Evolutionary conservation across 164 flowering plant genomes (phyloP).

Genomic region (Warburgia ugandensis): DNA sequence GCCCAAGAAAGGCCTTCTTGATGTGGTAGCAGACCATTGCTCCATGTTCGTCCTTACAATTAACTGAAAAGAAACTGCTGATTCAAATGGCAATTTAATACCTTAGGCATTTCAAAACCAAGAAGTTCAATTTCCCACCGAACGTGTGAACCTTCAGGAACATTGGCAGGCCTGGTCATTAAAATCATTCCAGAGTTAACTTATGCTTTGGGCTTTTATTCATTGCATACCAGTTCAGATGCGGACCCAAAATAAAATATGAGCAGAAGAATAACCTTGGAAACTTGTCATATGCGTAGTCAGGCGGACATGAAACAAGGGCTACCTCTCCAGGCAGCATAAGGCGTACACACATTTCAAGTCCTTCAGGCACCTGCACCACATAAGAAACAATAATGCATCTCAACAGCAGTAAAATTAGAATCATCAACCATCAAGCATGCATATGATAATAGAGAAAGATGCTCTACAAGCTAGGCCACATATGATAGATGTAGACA

Average conservation of each 20-base stretch:
- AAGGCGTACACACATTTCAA: conserved; percentile 94
- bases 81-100: conserved; percentile 15
- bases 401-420: conserved; percentile 4
- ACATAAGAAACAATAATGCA: conserved; percentile 5
- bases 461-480: too few relatives aligned
- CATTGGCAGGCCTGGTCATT: conserved; percentile 63
- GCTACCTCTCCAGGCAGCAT: conserved; percentile 96
- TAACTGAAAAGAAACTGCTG: too few relatives aligned
- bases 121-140: conserved; percentile 97
- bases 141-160: conserved; percentile 89
- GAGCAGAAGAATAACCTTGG: conserved; percentile 53
- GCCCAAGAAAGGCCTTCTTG: too few relatives aligned
- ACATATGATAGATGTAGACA: too few relatives aligned
- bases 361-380: conserved; percentile 89
- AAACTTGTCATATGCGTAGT: conserved; percentile 98
- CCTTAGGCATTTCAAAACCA: conserved; percentile 92
- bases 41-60: too few relatives aligned
- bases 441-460: too few relatives aligned
- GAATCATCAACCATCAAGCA: too few relatives aligned
- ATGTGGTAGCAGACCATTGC: too few relatives aligned
- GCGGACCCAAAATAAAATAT: too few relatives aligned
- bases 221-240: background rate
- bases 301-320: conserved; percentile 92
- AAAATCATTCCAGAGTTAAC: too few relatives aligned
- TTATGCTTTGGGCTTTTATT: too few relatives aligned